Evolutionary conservation across 805 yeast species (phyloP).

Genomic region (Saccharomycopsis microspora): DNA sequence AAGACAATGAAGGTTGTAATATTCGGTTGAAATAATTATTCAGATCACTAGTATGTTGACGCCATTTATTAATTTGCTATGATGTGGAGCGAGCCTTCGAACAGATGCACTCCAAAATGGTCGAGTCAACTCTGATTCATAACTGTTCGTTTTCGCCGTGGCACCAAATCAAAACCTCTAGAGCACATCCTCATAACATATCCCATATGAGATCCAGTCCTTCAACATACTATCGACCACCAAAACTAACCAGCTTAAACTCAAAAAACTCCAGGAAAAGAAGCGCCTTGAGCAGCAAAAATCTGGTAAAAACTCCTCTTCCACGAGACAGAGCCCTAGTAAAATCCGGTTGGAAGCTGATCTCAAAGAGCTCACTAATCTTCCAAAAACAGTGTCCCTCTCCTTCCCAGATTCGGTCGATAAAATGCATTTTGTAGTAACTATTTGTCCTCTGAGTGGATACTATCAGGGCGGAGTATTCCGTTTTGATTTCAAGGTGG

Average conservation of each 20-base stretch:
- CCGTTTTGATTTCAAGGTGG: conserved; percentile 51
- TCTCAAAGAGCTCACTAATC: conserved; percentile 41
- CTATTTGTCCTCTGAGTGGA: conserved; percentile 61
- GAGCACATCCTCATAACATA: no score
- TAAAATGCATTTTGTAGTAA: conserved; percentile 49
- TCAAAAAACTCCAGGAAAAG: conserved; percentile 9
- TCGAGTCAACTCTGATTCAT: no score
- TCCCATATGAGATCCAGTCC: no score
- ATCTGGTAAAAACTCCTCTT: not conserved
- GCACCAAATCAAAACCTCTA: no score
- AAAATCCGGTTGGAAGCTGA: conserved; percentile 71
- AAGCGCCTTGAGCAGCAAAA: conserved; percentile 1
- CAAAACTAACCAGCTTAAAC: conserved; percentile 1
- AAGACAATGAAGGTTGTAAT: no score
- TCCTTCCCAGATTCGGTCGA: conserved; percentile 33
- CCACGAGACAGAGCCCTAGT: conserved; percentile 39
- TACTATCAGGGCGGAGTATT: conserved; percentile 61
- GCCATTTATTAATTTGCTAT: no score
- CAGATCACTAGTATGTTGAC: no score
- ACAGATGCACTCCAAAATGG: no score
- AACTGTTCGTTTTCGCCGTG: no score
- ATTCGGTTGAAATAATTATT: no score
- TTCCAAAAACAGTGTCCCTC: conserved; percentile 47
- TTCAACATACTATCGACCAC: no score
- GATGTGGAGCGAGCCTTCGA: no score